These are phyloP conservation scores for Kodamaea plutei DNA, from an alignment of 1,139 yeast species.

Conservation along the genomic window DNA sequence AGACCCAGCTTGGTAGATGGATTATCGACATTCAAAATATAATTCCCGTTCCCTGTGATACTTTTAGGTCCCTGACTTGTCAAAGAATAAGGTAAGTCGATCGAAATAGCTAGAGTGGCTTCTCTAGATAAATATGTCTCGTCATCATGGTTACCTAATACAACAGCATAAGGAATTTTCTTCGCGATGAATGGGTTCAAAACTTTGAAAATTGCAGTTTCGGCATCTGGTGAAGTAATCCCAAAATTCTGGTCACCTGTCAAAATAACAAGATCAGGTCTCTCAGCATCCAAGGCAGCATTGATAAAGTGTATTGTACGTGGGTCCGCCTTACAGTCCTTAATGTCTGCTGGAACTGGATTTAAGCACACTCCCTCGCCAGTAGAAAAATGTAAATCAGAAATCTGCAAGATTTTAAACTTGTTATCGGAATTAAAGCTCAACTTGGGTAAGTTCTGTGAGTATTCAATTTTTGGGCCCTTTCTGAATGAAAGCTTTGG, in stretches of 20 bases:
- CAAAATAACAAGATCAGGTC: conserved; percentile 75
- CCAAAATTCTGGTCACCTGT: conserved; percentile 91
- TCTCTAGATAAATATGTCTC: conserved; percentile 64
- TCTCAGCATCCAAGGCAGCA: conserved; percentile 60
- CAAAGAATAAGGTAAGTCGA: conserved; percentile 61
- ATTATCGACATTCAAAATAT: conserved; percentile 50
- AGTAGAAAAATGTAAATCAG: conserved; percentile 81
- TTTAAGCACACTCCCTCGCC: conserved; percentile 74
- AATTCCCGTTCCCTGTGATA: conserved; percentile 78
- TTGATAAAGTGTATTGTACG: conserved; percentile 60
- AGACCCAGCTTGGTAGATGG: conserved; percentile 26
- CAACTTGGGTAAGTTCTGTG: conserved; percentile 19
- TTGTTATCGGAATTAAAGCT: conserved; percentile 39
- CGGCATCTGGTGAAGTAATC: conserved; percentile 66
- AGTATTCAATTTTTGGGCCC: conserved; percentile 23
- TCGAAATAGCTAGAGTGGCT: conserved; percentile 54
- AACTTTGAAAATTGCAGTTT: conserved; percentile 72
- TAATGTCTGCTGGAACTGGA: conserved; percentile 48
- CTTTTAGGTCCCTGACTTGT: conserved; percentile 59
- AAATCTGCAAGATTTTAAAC: conserved; percentile 77
- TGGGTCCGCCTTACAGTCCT: conserved; percentile 68
- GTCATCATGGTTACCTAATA: conserved; percentile 80
- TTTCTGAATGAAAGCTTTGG: conserved; percentile 29
- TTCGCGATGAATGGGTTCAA: conserved; percentile 62
- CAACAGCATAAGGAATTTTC: conserved; percentile 73